Evolutionary conservation across 345 rosid species (phyloP).

Genomic region (Moricandia arvensis): DNA sequence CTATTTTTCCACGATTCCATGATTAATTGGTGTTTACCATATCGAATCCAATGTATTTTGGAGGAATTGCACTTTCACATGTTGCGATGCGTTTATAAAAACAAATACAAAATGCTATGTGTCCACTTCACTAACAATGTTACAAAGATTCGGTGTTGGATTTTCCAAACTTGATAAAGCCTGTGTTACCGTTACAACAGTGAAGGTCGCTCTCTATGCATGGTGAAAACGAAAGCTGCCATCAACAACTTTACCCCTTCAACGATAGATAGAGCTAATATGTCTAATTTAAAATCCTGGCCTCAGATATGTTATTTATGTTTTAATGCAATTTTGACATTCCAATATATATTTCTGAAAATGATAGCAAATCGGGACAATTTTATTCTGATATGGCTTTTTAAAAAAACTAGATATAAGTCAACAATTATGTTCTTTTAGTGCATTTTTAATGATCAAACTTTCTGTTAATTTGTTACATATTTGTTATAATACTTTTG

Average conservation of each 20-base stretch:
- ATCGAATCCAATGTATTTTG: background rate
- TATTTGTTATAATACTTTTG: background rate
- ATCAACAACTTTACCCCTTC: constrained; percentile 37
- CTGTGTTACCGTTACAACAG: constrained; percentile 32
- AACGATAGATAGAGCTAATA: constrained; percentile 24
- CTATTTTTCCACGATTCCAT: too few species aligned
- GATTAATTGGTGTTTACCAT: too few species aligned
- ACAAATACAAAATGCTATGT: constrained; percentile 4
- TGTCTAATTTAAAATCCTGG: constrained; percentile 15
- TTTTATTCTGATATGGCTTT: background rate
- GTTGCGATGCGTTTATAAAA: constrained; percentile 25
- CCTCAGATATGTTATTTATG: constrained; percentile 4
- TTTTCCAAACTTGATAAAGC: constrained; percentile 29
- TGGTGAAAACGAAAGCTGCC: constrained; percentile 39
- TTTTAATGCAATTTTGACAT: background rate
- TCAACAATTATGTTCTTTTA: constrained; percentile 7
- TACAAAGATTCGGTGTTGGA: constrained; percentile 41
- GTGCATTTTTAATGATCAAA: background rate
- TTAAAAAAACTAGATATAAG: background rate
- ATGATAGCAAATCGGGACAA: constrained; percentile 11
- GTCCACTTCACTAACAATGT: constrained; percentile 31
- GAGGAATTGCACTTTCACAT: constrained; percentile 23
- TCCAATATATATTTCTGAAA: background rate
- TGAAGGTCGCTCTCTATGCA: constrained; percentile 40
- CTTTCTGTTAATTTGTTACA: background rate